Base-by-base conservation (phyloP, 176 grass and related monocot genomes). In the Dactylis glomerata region DNA sequence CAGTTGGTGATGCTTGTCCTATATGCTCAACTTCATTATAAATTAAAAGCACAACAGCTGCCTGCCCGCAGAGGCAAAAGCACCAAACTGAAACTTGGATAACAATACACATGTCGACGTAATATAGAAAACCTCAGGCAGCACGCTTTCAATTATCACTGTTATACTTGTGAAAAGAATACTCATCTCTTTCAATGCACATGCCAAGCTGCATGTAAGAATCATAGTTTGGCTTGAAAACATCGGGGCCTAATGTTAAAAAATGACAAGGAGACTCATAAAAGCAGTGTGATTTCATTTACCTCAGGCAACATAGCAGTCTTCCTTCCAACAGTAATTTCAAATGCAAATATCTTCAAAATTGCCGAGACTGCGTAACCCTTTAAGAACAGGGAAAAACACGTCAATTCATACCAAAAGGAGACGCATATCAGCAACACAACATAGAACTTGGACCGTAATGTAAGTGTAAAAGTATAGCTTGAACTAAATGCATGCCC, bases 261-360 rank as follows among this genome's bases (percentile, higher is more conserved):
- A 58, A 83, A 22, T 47, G 6, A 82, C 9, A 78, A 65, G 82
- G 10, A 56, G 8, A 40, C 20, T 22, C 12, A 5, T 1, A 76
- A 68, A 58, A 40, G 4, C 6, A 0, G 0, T 2, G 34, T n/a
- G 38, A 33, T 76, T 68, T 75, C 38, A 92, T 79, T 97, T 92
- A 99, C 97, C 97, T 99, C 97, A n/a, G 93, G 88, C 84, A 99
- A 85, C 78, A 96, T 84, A 87, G 96, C 93, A 57, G 91, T 84
- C 26, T 91, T 94, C 84, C 92, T 89, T 88, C 97, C 97, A 61
- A 84, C 86, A 82, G 97, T 84, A 70, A 94, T 89, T 88, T 96
- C 93, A 82, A 99, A 99, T 73, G 93, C 88, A 86, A 86, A 91
- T 79, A 92, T 91, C 90, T 99, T 99, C 92, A 99, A 84, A 88